Conservation (phyloP, 139 green algal genomes). For the Mesotaenium endlicherianum region DNA sequence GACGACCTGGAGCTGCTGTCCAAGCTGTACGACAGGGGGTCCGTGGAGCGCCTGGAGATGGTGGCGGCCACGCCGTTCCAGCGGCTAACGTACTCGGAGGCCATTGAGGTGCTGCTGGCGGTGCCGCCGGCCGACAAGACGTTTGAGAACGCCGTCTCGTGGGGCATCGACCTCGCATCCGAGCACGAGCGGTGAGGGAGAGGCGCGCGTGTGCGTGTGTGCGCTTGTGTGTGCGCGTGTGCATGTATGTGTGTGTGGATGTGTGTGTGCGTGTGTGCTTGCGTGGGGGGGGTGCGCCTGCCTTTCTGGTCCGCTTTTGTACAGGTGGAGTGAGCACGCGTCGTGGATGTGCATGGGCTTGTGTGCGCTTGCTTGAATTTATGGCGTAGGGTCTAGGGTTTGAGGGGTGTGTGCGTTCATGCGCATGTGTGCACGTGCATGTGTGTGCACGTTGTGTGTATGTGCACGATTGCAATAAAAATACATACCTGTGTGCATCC, state of each 20-base stretch:
- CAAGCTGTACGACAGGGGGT: constrained; percentile 81
- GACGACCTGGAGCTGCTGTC: constrained; percentile 79
- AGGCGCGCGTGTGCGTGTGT: too few species aligned
- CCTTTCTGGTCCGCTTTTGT: too few species aligned
- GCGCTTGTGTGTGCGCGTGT: too few species aligned
- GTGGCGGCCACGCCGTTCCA: constrained; percentile 82
- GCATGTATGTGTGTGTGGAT: too few species aligned
- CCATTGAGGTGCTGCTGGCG: constrained; percentile 82
- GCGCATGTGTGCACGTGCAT: neutral
- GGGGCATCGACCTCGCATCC: constrained; percentile 84
- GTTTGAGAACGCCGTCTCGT: constrained; percentile 86
- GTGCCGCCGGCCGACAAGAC: constrained; percentile 79
- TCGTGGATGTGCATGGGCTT: too few species aligned
- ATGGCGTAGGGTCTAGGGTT: neutral
- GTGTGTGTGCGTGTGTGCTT: too few species aligned
- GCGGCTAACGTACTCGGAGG: constrained; percentile 89
- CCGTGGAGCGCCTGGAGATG: constrained; percentile 74
- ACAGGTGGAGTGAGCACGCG: too few species aligned
- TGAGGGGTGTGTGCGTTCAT: neutral
- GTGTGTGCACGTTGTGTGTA: too few species aligned
- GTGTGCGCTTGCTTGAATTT: neutral
- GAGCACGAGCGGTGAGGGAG: constrained; percentile 95
- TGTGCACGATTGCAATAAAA: too few species aligned
- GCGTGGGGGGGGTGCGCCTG: too few species aligned
- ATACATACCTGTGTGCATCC: too few species aligned